A percentile compares a stretch with the other conserved stretches of the same genome.
phyloP scores from a whole-genome alignment of 2,329 filamentous ascomycete genomes.

The Basipetospora chlamydospora region DNA sequence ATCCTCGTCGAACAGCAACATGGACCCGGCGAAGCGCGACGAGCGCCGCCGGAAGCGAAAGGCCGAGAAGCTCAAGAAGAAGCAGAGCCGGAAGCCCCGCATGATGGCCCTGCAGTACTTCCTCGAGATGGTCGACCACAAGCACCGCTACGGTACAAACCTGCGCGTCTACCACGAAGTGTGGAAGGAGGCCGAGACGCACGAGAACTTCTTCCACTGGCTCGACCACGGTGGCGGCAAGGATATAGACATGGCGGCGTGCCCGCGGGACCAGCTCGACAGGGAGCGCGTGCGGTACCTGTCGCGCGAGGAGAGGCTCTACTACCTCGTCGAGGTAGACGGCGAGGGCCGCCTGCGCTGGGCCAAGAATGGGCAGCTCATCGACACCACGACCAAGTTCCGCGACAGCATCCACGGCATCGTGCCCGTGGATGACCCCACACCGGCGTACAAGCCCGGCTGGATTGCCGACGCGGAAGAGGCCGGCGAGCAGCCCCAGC shows the following conservation, averaged over 20 bases:
- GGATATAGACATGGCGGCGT: conserved; percentile 52
- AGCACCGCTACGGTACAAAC: conserved; percentile 79
- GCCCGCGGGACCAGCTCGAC: conserved; percentile 61
- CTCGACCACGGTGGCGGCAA: conserved; percentile 68
- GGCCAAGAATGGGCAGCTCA: conserved; percentile 66
- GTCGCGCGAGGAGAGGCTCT: conserved; percentile 63
- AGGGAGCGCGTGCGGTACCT: conserved; percentile 73
- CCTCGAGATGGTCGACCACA: conserved; percentile 68
- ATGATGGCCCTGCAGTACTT: conserved; percentile 82
- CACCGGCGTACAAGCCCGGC: conserved; percentile 21
- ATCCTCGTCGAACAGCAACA: conserved; percentile 8
- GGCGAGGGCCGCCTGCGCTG: conserved; percentile 63
- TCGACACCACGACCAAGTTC: conserved; percentile 62
- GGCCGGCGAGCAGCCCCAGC: no score
- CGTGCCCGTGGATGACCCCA: conserved; percentile 45
- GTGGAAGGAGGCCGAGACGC: conserved; percentile 65
- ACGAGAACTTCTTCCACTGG: conserved; percentile 92
- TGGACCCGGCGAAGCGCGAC: no score
- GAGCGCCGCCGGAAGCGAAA: conserved; percentile 12
- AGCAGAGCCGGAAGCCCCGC: conserved; percentile 50
- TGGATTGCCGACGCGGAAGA: conserved; percentile 1
- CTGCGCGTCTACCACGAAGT: conserved; percentile 67
- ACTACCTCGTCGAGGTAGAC: conserved; percentile 70
- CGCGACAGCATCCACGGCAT: conserved; percentile 70
- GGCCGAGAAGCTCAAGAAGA: conserved; percentile 19